Evolutionary conservation across 2,329 filamentous ascomycete species (phyloP), one percentile per base, ranked within the genome.

Genomic region (Fusarium buharicum): DNA sequence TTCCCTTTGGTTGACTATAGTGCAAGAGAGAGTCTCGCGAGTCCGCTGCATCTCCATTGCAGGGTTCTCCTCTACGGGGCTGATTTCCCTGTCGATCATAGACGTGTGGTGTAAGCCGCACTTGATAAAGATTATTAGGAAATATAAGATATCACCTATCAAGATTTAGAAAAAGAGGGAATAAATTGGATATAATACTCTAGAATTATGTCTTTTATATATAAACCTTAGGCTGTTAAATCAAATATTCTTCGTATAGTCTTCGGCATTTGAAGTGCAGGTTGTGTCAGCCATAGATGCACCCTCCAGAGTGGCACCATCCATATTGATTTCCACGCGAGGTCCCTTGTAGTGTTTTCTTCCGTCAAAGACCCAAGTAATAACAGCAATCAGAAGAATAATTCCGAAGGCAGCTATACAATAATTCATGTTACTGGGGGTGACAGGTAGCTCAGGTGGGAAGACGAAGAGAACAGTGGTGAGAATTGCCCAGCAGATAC

Each of bases 391-490:
- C 14, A 81, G 44, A 1, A 83, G 63, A 13, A 83, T 81, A 28
- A 83, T 69, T 2, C 77, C 80, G 63, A 82, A 82, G 0, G 81
- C 80, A 11, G 79, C 81, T 20, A 83, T 70, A 38, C 76, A 79
- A 66, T 83, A 83, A 69, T 83, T 93, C 90, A 92, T 92, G 76
- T 85, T 91, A 65, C 77, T 84, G 0, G 82, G 80, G 0, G 85
- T 86, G 2, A 89, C 87, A 0, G 88, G 88, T 4, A 87, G 70
- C 8, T 81, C 82, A 0, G 90, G 90, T 4, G 90, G 90, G 75
- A 92, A 91, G 17, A 92, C 81, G 75, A 92, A 92, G 1, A 93
- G 80, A 1, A 92, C 85, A 0, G 89, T 92, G 0, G 90, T 92
- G n/a, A 92, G 73, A 12, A 86, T 76, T 1, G 88, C 84, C 75